Conservation (phyloP, 163 green algal species). For the Trebouxia gelatinosa region DNA sequence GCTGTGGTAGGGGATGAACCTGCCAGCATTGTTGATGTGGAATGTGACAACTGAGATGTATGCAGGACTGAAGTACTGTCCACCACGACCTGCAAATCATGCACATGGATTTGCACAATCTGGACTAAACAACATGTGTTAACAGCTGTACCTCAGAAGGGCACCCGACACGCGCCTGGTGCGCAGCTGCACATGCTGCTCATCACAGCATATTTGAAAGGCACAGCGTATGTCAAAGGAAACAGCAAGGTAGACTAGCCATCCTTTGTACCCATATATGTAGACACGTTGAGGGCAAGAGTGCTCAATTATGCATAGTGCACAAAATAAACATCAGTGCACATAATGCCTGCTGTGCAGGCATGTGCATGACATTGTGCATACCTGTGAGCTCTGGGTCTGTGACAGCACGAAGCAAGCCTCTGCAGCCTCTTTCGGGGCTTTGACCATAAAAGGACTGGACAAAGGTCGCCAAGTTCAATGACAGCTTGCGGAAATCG, state of each 20-base stretch:
- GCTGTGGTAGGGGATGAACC: slow-evolving; percentile 20
- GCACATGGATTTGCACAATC: neutral
- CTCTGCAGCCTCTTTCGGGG: slow-evolving; percentile 10
- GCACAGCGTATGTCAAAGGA: neutral
- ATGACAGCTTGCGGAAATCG: slow-evolving; percentile 27
- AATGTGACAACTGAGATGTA: slow-evolving; percentile 17
- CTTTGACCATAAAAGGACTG: slow-evolving; percentile 29
- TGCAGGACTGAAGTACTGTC: slow-evolving; percentile 14
- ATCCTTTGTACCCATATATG: neutral
- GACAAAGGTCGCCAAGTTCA: slow-evolving; percentile 6
- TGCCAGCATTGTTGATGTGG: slow-evolving; percentile 13
- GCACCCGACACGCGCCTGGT: neutral
- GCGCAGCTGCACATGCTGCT: too few relatives aligned
- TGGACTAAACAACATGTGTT: neutral
- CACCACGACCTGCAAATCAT: slow-evolving; percentile 4
- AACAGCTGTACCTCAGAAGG: neutral
- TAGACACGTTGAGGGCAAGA: neutral
- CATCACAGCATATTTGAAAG: neutral
- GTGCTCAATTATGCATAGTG: neutral
- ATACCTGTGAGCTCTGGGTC: slow-evolving; percentile 32
- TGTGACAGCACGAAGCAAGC: slow-evolving; percentile 29
- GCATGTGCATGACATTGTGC: neutral
- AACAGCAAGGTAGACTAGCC: neutral
- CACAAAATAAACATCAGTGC: too few relatives aligned
- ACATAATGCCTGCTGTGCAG: too few relatives aligned